Evolutionary conservation across 2,329 filamentous ascomycete genomes (phyloP).

Genomic region (Helotiales sp.): DNA sequence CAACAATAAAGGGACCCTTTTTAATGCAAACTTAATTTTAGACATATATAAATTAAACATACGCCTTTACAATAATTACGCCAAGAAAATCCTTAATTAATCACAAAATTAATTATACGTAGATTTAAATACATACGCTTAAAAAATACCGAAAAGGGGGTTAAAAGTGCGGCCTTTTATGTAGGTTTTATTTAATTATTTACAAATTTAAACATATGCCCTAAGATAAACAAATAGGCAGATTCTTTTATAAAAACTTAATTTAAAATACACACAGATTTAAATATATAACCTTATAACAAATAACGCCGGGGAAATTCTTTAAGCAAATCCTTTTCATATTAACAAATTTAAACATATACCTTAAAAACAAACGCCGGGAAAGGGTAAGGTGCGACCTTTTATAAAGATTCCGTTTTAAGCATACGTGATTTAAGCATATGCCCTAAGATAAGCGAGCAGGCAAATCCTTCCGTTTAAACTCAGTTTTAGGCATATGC

Average conservation of each 20-base stretch:
- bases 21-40: too few relatives aligned
- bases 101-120: too few relatives aligned
- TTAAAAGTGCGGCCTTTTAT: not conserved
- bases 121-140: too few relatives aligned
- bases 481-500: not conserved
- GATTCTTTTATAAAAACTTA: not conserved
- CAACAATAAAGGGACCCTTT: not conserved
- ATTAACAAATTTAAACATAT: not conserved
- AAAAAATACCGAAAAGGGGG: too few relatives aligned
- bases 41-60: too few relatives aligned
- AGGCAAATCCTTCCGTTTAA: not conserved
- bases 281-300: not conserved
- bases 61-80: too few relatives aligned
- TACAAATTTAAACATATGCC: not conserved
- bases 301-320: not conserved
- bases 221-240: not conserved
- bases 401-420: not conserved
- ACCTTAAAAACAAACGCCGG: not conserved
- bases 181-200: not conserved
- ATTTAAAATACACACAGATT: not conserved
- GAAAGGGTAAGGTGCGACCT: not conserved
- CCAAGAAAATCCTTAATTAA: too few relatives aligned
- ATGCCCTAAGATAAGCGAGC: not conserved
- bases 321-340: not conserved
- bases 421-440: not conserved